Percentiles rank a stretch among this genome's conserved stretches.
Evolutionary conservation across 2,329 filamentous ascomycete species (phyloP).

Genomic region (Talaromyces funiculosus): DNA sequence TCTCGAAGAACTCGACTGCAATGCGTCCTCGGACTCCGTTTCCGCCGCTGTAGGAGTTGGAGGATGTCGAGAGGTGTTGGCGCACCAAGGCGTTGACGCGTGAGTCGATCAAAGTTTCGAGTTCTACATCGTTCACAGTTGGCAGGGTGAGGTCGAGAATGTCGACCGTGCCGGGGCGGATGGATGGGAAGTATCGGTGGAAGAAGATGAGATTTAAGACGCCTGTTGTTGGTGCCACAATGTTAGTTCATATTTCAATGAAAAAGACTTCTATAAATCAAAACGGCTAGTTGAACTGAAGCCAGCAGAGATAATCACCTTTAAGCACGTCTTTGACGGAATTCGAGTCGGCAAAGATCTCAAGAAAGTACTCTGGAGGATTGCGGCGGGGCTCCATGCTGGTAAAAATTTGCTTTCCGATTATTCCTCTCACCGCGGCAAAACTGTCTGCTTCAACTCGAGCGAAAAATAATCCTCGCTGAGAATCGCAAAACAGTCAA

Average conservation of each 20-base stretch:
- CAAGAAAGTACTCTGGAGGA: conserved; percentile 84
- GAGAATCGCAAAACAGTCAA: conserved; percentile 14
- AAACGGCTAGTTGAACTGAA: too few species aligned
- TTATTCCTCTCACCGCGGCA: not conserved
- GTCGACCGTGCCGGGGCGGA: conserved; percentile 76
- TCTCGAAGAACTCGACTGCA: conserved; percentile 90
- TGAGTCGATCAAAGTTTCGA: conserved; percentile 90
- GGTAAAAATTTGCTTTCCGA: not conserved
- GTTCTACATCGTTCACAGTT: conserved; percentile 80
- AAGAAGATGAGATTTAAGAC: conserved; percentile 98
- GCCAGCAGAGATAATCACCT: conserved; percentile 61
- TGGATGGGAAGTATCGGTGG: conserved; percentile 89
- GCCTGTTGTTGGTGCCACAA: conserved; percentile 57
- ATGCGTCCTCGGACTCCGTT: conserved; percentile 67
- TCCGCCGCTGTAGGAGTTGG: conserved; percentile 44
- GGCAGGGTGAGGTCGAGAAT: conserved; percentile 87
- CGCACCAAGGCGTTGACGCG: conserved; percentile 73
- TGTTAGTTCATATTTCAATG: not conserved
- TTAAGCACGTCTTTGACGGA: conserved; percentile 90
- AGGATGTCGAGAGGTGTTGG: conserved; percentile 61
- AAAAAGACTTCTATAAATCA: too few species aligned
- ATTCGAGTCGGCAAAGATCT: conserved; percentile 84
- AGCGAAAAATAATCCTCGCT: conserved; percentile 17
- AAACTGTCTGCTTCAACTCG: conserved; percentile 3
- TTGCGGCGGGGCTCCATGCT: conserved; percentile 57